These are phyloP conservation scores for Sequoia sempervirens DNA, from an alignment of 75 land plant genomes.

Conservation along the genomic window DNA sequence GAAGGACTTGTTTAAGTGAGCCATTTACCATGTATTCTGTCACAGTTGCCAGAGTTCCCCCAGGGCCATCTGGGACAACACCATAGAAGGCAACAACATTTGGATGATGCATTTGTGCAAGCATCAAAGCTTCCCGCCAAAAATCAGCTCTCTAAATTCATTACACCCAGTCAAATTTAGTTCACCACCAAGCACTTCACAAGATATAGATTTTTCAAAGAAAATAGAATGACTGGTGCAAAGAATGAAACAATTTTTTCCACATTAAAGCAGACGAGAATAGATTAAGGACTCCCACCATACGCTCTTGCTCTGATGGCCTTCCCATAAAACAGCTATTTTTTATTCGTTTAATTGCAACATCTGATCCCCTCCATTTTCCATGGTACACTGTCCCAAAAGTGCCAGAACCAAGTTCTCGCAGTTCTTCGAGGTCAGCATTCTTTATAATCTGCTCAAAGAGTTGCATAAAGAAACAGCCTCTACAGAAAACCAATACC, in stretches of 20 bases:
- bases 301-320: constrained; percentile 70
- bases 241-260: background rate
- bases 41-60: constrained; percentile 90
- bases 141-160: constrained; percentile 62
- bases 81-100: constrained; percentile 98
- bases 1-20: constrained; percentile 69
- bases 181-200: background rate
- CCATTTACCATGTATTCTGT: constrained; percentile 96
- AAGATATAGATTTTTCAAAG: background rate
- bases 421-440: constrained; percentile 81
- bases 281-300: constrained; percentile 45
- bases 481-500: background rate
- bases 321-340: constrained; percentile 80
- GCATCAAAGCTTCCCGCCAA: constrained; percentile 84
- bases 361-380: constrained; percentile 94
- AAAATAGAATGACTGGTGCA: background rate
- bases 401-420: constrained; percentile 90
- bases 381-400: constrained; percentile 96
- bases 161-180: background rate
- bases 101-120: constrained; percentile 88
- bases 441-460: constrained; percentile 73
- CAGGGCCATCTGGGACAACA: constrained; percentile 93
- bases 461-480: background rate
- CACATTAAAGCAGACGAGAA: background rate
- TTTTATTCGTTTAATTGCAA: constrained; percentile 95